Percentiles rank a stretch among this genome's conserved stretches.
These are phyloP conservation scores for Hericium rajendrae DNA, from an alignment of 768 basidiomycete species.

Conservation along the genomic window DNA sequence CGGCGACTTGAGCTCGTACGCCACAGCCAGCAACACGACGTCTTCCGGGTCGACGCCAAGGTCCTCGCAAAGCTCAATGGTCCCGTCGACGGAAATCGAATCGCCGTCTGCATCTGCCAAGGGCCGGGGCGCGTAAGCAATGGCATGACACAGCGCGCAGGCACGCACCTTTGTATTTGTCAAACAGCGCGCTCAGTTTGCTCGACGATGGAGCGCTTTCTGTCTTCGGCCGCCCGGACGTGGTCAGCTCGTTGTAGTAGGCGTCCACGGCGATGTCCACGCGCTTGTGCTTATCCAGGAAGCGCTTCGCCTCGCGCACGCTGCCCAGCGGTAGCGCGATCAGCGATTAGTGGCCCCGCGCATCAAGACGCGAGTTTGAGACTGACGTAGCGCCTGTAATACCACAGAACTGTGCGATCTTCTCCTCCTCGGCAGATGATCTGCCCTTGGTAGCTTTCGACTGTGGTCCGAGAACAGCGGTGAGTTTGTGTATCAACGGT, in stretches of 20 bases:
- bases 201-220: slow-evolving; percentile 17
- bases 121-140: not conserved
- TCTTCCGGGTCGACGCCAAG: slow-evolving; percentile 67
- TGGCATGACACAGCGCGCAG: not conserved
- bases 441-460: not conserved
- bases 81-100: slow-evolving; percentile 70
- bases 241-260: slow-evolving; percentile 43
- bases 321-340: slow-evolving; percentile 15
- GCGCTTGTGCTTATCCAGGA: slow-evolving; percentile 59
- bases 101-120: slow-evolving; percentile 44
- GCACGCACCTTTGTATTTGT: slow-evolving; percentile 32
- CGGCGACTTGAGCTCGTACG: slow-evolving; percentile 73
- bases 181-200: slow-evolving; percentile 32
- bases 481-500: no score
- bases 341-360: not conserved
- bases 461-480: not conserved
- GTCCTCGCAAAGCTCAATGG: slow-evolving; percentile 67
- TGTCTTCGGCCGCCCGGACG: slow-evolving; percentile 19
- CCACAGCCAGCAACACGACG: slow-evolving; percentile 72
- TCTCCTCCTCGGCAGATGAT: slow-evolving; percentile 29
- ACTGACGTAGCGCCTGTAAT: slow-evolving; percentile 69
- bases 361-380: not conserved
- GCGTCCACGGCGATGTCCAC: slow-evolving; percentile 68
- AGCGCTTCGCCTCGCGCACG: slow-evolving; percentile 50
- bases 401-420: slow-evolving; percentile 47